phyloP scores from a whole-genome alignment of 106 monocot genomes.

The Chionographis japonica region DNA sequence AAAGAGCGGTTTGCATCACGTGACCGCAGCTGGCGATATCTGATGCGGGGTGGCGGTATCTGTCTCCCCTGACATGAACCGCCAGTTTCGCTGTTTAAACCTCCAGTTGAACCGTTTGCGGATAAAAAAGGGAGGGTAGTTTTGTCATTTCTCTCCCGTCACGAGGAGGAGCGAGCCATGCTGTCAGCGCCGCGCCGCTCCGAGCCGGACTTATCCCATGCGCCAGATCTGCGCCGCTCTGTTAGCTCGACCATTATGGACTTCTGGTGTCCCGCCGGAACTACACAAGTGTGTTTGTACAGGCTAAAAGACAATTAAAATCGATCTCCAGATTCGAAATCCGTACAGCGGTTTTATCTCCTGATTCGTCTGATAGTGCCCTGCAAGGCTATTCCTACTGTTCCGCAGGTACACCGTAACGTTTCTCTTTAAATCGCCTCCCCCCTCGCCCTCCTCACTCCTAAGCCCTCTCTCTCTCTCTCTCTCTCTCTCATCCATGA shows the following conservation, averaged over 20 bases:
- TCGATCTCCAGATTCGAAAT: too few species aligned
- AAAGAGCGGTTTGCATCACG: too few species aligned
- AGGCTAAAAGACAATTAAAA: too few species aligned
- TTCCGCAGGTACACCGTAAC: too few species aligned
- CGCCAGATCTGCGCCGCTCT: not conserved
- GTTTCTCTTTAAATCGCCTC: not conserved
- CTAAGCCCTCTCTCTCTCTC: slow-evolving; percentile 6
- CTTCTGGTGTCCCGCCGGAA: slow-evolving; percentile 1
- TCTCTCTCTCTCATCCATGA: slow-evolving; percentile 27
- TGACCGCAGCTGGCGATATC: not conserved
- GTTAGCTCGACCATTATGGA: slow-evolving; percentile 7
- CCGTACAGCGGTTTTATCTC: too few species aligned
- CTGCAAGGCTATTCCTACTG: too few species aligned
- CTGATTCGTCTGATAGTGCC: too few species aligned
- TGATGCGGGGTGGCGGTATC: too few species aligned
- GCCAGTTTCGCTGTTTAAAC: too few species aligned
- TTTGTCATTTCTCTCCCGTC: not conserved
- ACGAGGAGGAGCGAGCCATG: not conserved
- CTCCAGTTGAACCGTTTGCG: too few species aligned
- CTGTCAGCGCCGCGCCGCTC: not conserved
- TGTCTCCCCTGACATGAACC: too few species aligned
- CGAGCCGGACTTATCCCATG: not conserved
- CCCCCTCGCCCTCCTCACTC: not conserved
- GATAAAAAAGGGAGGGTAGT: not conserved
- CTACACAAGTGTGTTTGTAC: too few species aligned